Conservation (phyloP, 805 yeast genomes). For the Candida peoriensis region DNA sequence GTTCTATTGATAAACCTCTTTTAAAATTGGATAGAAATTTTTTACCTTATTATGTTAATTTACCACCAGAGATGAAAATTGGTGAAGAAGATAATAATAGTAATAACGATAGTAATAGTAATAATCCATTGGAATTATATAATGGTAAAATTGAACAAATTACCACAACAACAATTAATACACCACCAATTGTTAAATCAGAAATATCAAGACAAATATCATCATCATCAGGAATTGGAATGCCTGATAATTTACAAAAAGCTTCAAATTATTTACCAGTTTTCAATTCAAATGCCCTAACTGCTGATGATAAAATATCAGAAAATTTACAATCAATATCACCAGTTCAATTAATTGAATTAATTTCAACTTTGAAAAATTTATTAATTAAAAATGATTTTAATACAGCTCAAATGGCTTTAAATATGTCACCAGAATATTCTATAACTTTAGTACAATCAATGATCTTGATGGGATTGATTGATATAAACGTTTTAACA, state of each 20-base stretch:
- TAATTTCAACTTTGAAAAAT: conserved; percentile 60
- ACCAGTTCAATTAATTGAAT: conserved; percentile 66
- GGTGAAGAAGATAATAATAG: conserved; percentile 12
- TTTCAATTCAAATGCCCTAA: conserved; percentile 39
- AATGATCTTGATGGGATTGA: conserved; percentile 68
- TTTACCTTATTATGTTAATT: conserved; percentile 51
- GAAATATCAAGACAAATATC: no score
- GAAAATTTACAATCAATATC: conserved; percentile 58
- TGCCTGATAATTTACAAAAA: conserved; percentile 44
- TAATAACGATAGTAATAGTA: conserved; percentile 29
- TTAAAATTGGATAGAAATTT: conserved; percentile 39
- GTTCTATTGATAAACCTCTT: conserved; percentile 34
- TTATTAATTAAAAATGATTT: conserved; percentile 26
- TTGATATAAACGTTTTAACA: conserved; percentile 62
- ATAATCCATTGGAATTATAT: conserved; percentile 1
- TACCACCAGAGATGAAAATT: conserved; percentile 35
- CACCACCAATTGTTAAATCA: conserved; percentile 1
- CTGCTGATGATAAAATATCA: conserved; percentile 52
- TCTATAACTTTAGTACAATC: conserved; percentile 73
- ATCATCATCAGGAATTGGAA: no score
- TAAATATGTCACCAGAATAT: conserved; percentile 48
- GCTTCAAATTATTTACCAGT: conserved; percentile 56
- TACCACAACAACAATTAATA: conserved; percentile 9
- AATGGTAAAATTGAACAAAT: conserved; percentile 3
- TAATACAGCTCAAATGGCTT: conserved; percentile 46